Conservation (phyloP, 805 yeast species). For the Danielia reshetovae region DNA sequence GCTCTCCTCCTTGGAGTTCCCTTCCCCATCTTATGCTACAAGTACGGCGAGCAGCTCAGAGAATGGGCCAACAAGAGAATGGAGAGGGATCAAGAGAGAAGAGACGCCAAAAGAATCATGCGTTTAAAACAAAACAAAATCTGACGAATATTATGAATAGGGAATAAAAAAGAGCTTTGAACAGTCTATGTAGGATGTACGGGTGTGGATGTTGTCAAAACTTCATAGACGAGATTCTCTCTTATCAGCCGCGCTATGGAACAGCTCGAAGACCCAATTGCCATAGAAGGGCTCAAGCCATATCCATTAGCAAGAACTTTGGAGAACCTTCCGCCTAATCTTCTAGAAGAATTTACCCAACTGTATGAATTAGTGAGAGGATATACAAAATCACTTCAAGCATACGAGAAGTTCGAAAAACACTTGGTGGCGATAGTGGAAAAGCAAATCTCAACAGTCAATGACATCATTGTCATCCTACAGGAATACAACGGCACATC, state of each 20-base stretch:
- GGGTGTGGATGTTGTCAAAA: neutral
- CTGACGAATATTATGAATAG: neutral
- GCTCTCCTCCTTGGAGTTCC: constrained; percentile 34
- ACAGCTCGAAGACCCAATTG: constrained; percentile 1
- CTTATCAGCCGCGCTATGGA: too few relatives aligned
- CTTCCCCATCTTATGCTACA: constrained; percentile 33
- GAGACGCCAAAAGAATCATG: constrained; percentile 17
- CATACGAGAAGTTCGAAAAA: constrained; percentile 20
- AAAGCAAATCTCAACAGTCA: constrained; percentile 16
- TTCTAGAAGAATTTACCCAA: constrained; percentile 23
- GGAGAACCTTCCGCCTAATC: constrained; percentile 25
- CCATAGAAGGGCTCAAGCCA: constrained; percentile 11
- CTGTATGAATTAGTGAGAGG: constrained; percentile 27
- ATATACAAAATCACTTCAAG: constrained; percentile 20
- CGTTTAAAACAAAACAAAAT: neutral
- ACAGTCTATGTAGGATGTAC: too few relatives aligned
- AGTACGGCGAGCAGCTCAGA: constrained; percentile 34
- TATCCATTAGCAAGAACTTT: constrained; percentile 28
- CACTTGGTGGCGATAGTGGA: constrained; percentile 19
- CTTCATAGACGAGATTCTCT: constrained; percentile 1
- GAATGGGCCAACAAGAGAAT: constrained; percentile 29
- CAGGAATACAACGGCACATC: constrained; percentile 16
- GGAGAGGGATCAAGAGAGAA: constrained; percentile 19
- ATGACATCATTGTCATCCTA: constrained; percentile 17
- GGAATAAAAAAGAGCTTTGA: too few relatives aligned